Conservation (phyloP, 2,329 filamentous ascomycete genomes). For the Aureobasidium vineae region DNA sequence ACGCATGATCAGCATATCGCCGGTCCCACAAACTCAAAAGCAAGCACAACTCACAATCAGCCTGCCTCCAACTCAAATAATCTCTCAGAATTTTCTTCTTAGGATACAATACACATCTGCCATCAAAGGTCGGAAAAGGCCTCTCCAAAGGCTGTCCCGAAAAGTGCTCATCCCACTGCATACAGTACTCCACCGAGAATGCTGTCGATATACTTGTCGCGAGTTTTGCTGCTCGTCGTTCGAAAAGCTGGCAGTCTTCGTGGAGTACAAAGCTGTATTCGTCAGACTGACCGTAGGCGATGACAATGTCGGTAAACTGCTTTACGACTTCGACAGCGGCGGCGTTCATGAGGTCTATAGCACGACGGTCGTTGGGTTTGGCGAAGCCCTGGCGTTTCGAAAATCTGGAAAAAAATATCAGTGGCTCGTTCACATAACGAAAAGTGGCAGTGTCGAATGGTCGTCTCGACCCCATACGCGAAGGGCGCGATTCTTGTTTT, state of each 20-base stretch:
- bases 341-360: conserved; percentile 90
- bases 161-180: conserved; percentile 75
- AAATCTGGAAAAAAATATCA: conserved; percentile 54
- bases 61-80: conserved; percentile 96
- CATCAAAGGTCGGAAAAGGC: conserved; percentile 87
- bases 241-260: conserved; percentile 77
- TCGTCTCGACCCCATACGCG: too few relatives aligned
- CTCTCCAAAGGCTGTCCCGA: conserved; percentile 66
- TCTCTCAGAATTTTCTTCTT: conserved; percentile 78
- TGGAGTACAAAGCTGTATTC: conserved; percentile 94
- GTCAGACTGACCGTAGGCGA: conserved; percentile 92
- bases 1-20: neutral
- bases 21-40: neutral
- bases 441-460: neutral
- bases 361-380: conserved; percentile 89
- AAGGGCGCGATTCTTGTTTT: too few relatives aligned
- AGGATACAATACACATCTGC: conserved; percentile 86
- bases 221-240: conserved; percentile 81
- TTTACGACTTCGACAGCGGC: conserved; percentile 82
- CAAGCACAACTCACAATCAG: conserved; percentile 69
- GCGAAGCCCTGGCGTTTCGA: conserved; percentile 78
- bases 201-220: conserved; percentile 88
- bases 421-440: neutral
- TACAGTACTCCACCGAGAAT: conserved; percentile 88
- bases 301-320: conserved; percentile 77